A percentile compares a stretch with the other conserved stretches of the same genome.
Evolutionary conservation across 2,329 filamentous ascomycete genomes (phyloP).

Genomic region (Penicillium hesseltinei): DNA sequence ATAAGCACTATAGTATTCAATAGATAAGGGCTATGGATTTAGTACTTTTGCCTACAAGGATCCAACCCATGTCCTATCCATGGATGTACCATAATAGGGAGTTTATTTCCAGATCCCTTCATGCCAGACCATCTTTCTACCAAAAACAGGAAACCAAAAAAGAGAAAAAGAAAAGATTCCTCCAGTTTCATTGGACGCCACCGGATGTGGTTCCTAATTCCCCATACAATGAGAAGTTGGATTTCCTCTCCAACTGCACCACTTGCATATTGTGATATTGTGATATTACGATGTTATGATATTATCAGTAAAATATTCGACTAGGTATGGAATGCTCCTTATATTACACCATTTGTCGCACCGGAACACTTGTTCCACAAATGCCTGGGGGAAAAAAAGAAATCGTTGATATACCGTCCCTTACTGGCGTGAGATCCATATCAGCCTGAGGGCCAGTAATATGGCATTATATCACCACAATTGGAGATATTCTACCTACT

Average conservation of each 20-base stretch:
- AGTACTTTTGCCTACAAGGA: not conserved
- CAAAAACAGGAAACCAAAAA: not conserved
- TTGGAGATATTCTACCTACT: not conserved
- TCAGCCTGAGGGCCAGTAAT: not conserved
- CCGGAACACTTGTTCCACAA: not conserved
- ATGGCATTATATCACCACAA: not conserved
- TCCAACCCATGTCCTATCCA: not conserved
- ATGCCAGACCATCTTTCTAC: not conserved
- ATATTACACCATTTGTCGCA: not conserved
- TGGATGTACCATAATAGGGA: not conserved
- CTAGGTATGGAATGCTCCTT: not conserved
- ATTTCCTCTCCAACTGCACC: not conserved
- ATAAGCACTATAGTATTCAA: not conserved
- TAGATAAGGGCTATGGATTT: not conserved
- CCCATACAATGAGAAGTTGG: not conserved
- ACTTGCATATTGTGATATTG: not conserved
- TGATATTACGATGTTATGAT: not conserved
- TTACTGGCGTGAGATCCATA: not conserved
- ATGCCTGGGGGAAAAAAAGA: not conserved
- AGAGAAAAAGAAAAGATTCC: not conserved
- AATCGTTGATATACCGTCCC: not conserved
- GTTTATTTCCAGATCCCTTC: not conserved
- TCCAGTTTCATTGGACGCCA: not conserved
- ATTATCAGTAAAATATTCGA: not conserved
- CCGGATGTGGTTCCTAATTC: slow-evolving; percentile 2